A percentile compares a stretch with the other conserved stretches of the same genome.
phyloP scores from a whole-genome alignment of 1,139 yeast genomes.

The Blastobotrys elegans region DNA sequence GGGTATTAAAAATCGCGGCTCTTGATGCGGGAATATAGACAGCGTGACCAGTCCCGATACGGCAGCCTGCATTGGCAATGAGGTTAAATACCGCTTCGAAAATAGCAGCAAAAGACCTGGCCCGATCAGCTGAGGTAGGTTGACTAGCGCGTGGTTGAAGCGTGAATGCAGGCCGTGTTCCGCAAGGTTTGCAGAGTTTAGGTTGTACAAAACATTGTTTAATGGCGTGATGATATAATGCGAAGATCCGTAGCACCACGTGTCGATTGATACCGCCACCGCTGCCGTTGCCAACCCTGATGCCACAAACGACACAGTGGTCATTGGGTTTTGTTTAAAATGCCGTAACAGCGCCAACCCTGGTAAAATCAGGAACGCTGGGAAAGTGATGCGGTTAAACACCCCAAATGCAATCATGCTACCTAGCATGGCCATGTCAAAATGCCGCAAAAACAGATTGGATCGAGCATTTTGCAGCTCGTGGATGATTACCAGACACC shows the following conservation, averaged over 20 bases:
- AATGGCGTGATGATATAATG: constrained; percentile 59
- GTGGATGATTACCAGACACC: constrained; percentile 44
- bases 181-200: constrained; percentile 53
- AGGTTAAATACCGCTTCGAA: constrained; percentile 24
- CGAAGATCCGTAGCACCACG: constrained; percentile 32
- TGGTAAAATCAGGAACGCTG: constrained; percentile 69
- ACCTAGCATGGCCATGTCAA: constrained; percentile 45
- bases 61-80: constrained; percentile 47
- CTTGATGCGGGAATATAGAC: constrained; percentile 86
- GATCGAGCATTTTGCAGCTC: constrained; percentile 30
- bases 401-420: constrained; percentile 56
- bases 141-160: constrained; percentile 67
- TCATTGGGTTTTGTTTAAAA: constrained; percentile 25
- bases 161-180: constrained; percentile 80
- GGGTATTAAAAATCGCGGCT: constrained; percentile 77
- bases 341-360: constrained; percentile 24
- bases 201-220: constrained; percentile 72
- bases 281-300: constrained; percentile 33
- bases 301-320: constrained; percentile 26
- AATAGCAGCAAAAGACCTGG: constrained; percentile 55
- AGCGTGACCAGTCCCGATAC: constrained; percentile 57
- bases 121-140: constrained; percentile 76
- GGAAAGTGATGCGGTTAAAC: constrained; percentile 82
- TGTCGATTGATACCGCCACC: constrained; percentile 51
- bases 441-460: constrained; percentile 26